These are phyloP conservation scores for Leucaena leucocephala DNA, from an alignment of 306 rosid species.

Conservation along the genomic window DNA sequence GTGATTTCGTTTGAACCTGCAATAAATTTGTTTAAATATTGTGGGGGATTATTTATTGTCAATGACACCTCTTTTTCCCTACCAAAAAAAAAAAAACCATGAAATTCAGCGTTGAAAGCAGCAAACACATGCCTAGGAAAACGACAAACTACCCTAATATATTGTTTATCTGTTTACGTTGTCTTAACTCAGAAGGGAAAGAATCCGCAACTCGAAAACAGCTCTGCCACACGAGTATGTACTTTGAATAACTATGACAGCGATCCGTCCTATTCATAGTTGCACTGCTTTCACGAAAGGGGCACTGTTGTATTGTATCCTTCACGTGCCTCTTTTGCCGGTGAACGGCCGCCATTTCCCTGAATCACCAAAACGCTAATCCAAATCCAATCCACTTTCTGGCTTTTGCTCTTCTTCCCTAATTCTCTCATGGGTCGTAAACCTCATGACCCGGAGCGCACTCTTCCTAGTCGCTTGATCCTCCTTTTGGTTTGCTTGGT, in stretches of 20 bases:
- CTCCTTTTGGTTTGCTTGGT: slow-evolving; percentile 49
- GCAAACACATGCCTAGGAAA: too few species aligned
- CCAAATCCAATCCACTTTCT: slow-evolving; percentile 36
- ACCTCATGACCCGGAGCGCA: slow-evolving; percentile 46
- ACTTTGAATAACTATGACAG: slow-evolving; percentile 13
- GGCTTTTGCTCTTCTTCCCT: slow-evolving; percentile 36
- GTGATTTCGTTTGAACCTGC: too few species aligned
- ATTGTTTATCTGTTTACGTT: background rate
- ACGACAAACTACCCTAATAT: background rate
- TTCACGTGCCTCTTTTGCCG: background rate
- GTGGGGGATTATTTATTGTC: too few species aligned
- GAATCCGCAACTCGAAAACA: background rate
- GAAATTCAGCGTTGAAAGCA: too few species aligned
- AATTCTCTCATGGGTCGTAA: slow-evolving; percentile 74
- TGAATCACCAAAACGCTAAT: slow-evolving; percentile 28
- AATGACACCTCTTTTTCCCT: too few species aligned
- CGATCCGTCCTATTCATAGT: background rate
- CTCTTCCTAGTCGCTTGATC: slow-evolving; percentile 44
- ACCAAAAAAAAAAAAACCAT: too few species aligned
- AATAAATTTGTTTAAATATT: too few species aligned
- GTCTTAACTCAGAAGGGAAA: slow-evolving; percentile 7
- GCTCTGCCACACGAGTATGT: background rate
- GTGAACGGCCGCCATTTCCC: slow-evolving; percentile 52
- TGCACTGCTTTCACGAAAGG: background rate
- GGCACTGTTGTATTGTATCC: slow-evolving; percentile 15